Conservation (phyloP, 352 stramenopile species). For the Phytophthora cactorum region DNA sequence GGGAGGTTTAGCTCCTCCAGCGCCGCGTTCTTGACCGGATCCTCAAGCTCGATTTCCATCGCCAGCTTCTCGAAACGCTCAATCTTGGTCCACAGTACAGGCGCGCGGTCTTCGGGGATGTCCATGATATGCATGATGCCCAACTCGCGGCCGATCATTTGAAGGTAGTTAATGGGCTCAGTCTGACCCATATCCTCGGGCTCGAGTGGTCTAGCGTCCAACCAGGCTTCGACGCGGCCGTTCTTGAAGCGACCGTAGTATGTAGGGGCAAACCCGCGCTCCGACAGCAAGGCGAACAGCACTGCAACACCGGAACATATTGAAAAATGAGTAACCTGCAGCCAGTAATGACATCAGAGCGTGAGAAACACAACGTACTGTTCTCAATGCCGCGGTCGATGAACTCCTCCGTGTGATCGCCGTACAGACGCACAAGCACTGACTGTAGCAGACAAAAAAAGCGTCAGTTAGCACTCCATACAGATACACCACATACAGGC, state of each 20-base stretch:
- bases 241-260: slow-evolving; percentile 94
- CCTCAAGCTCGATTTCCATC: slow-evolving; percentile 60
- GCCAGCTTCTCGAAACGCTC: slow-evolving; percentile 85
- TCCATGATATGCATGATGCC: slow-evolving; percentile 90
- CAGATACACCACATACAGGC: neutral
- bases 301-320: slow-evolving; percentile 40
- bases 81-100: slow-evolving; percentile 83
- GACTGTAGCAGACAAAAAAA: slow-evolving; percentile 40
- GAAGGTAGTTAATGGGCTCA: slow-evolving; percentile 79
- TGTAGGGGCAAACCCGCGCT: slow-evolving; percentile 85
- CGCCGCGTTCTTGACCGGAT: slow-evolving; percentile 62
- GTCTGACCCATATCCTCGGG: slow-evolving; percentile 88
- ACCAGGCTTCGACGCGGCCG: slow-evolving; percentile 91
- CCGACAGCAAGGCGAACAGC: slow-evolving; percentile 85
- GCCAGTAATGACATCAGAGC: neutral
- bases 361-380: slow-evolving; percentile 49
- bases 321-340: slow-evolving; percentile 3
- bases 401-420: slow-evolving; percentile 92
- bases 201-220: slow-evolving; percentile 83
- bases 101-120: slow-evolving; percentile 62
- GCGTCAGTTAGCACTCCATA: neutral
- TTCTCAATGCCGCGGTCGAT: slow-evolving; percentile 94
- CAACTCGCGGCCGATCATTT: slow-evolving; percentile 89
- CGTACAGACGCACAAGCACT: slow-evolving; percentile 92
- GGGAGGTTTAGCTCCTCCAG: slow-evolving; percentile 72